These are phyloP conservation scores for Centrapalus pauciflorus DNA, from an alignment of 129 eudicot species.

Conservation along the genomic window DNA sequence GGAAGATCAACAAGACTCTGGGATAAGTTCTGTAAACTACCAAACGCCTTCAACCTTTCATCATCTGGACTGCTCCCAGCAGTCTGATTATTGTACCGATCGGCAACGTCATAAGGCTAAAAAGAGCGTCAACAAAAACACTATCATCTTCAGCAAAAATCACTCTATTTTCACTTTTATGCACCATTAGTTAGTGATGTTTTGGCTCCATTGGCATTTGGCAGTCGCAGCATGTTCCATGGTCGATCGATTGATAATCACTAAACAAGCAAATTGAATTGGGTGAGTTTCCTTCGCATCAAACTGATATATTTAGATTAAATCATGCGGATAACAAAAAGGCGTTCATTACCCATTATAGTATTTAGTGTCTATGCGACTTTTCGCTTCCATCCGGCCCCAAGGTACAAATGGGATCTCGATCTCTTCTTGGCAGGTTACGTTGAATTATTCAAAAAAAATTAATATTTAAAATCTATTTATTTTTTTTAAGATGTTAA, in stretches of 20 bases:
- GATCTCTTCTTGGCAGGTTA: no score
- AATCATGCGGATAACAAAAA: no score
- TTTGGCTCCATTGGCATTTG: background rate
- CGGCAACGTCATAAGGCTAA: conserved; percentile 46
- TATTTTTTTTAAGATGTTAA: no score
- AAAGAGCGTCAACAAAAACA: conserved; percentile 26
- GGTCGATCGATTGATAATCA: background rate
- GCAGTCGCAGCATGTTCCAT: background rate
- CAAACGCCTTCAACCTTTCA: background rate
- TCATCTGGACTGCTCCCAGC: conserved; percentile 2
- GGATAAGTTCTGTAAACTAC: conserved; percentile 23
- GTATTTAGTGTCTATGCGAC: no score
- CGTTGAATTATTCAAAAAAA: no score
- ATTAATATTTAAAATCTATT: no score
- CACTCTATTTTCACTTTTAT: no score
- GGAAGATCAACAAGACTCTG: background rate
- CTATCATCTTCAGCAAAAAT: conserved; percentile 27
- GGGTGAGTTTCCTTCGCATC: no score
- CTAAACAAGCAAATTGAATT: background rate
- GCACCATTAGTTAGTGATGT: conserved; percentile 3
- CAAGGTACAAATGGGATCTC: no score
- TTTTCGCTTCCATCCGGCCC: no score
- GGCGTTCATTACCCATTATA: no score
- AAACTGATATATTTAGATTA: no score
- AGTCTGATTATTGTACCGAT: conserved; percentile 28